These are phyloP conservation scores for Barnettozyma populi DNA, from an alignment of 805 yeast genomes.

Conservation along the genomic window DNA sequence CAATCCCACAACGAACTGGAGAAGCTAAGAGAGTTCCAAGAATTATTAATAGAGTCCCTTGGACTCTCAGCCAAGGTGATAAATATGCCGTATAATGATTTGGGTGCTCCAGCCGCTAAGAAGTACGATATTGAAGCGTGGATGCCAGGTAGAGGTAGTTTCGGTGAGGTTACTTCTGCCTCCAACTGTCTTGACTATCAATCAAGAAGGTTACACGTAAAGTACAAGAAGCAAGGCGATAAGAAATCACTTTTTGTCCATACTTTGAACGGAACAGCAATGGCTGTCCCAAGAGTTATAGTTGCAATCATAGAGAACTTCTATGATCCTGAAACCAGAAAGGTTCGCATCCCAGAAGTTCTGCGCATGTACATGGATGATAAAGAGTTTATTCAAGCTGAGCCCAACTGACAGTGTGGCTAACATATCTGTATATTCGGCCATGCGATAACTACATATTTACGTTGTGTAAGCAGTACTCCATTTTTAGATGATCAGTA, in stretches of 20 bases:
- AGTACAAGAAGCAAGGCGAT: slow-evolving; percentile 34
- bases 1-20: slow-evolving; percentile 50
- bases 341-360: slow-evolving; percentile 61
- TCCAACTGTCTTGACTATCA: slow-evolving; percentile 94
- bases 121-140: slow-evolving; percentile 94
- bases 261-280: slow-evolving; percentile 91
- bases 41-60: slow-evolving; percentile 52
- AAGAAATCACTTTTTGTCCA: slow-evolving; percentile 49
- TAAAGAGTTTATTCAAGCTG: slow-evolving; percentile 22
- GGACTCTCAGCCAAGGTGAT: slow-evolving; percentile 80
- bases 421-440: no score
- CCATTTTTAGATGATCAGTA: not conserved
- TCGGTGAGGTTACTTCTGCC: slow-evolving; percentile 91
- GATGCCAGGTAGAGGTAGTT: slow-evolving; percentile 93
- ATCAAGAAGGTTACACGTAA: slow-evolving; percentile 73
- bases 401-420: not conserved
- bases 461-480: not conserved
- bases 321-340: slow-evolving; percentile 53
- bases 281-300: slow-evolving; percentile 90
- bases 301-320: slow-evolving; percentile 85
- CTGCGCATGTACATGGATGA: slow-evolving; percentile 71
- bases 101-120: slow-evolving; percentile 90
- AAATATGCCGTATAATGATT: slow-evolving; percentile 83
- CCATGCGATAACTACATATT: not conserved
- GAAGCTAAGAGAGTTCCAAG: slow-evolving; percentile 58